phyloP scores from a whole-genome alignment of 1,284 basidiomycete species.

The Bondarzewia mesenterica region DNA sequence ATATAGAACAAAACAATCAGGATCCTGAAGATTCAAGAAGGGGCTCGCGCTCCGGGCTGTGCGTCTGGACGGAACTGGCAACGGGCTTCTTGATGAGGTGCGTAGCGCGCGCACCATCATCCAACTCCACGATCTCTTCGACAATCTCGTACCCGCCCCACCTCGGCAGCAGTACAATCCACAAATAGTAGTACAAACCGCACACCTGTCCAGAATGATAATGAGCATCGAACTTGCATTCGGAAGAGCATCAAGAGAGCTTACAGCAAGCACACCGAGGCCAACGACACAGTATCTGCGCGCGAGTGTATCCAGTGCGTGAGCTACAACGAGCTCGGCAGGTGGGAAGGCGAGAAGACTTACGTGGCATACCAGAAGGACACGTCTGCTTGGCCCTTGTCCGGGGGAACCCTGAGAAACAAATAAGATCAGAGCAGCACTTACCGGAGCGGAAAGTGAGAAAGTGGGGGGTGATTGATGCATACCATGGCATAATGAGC shows the following conservation, averaged over 20 bases:
- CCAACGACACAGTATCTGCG: slow-evolving; percentile 21
- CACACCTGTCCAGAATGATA: slow-evolving; percentile 12
- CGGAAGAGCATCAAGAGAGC: not conserved
- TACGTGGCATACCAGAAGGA: slow-evolving; percentile 29
- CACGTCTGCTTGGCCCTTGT: slow-evolving; percentile 20
- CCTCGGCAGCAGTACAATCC: slow-evolving; percentile 24
- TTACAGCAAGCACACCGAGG: slow-evolving; percentile 17
- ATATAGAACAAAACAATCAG: not conserved
- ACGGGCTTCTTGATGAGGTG: slow-evolving; percentile 15
- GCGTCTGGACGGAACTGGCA: not conserved
- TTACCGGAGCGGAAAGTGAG: no score
- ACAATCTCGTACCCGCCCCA: slow-evolving; percentile 24
- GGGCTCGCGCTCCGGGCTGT: slow-evolving; percentile 1
- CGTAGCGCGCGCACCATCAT: slow-evolving; percentile 20
- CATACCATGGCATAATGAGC: slow-evolving; percentile 15
- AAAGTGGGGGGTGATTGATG: no score
- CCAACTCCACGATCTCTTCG: slow-evolving; percentile 19
- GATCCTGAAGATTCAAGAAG: no score
- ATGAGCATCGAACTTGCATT: not conserved
- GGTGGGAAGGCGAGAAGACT: slow-evolving; percentile 2
- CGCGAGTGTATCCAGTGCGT: not conserved
- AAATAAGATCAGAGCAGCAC: not conserved
- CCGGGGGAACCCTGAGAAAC: slow-evolving; percentile 25
- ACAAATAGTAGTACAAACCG: slow-evolving; percentile 26
- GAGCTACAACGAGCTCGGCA: not conserved